Conservation (phyloP, 2,329 filamentous ascomycete genomes). For the Epichloe bromicola region DNA sequence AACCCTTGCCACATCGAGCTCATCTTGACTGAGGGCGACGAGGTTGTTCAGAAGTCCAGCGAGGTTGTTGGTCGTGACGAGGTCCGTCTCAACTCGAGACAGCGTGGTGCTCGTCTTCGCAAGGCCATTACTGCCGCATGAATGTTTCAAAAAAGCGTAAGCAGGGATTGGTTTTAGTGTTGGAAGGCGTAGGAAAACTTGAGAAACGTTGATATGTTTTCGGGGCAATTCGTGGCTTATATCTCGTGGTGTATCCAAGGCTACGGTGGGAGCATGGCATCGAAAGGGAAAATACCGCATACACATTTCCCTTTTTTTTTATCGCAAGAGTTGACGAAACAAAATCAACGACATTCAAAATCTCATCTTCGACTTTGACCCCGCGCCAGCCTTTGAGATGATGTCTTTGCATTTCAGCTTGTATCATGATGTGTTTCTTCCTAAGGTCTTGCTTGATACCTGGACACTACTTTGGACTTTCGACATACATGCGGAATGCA, state of each 20-base stretch:
- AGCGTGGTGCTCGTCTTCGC: slow-evolving; percentile 63
- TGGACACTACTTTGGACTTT: too few relatives aligned
- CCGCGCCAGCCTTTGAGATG: neutral
- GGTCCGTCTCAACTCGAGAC: slow-evolving; percentile 71
- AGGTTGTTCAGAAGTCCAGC: slow-evolving; percentile 87
- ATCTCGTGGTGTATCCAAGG: slow-evolving; percentile 26
- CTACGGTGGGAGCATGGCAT: slow-evolving; percentile 26
- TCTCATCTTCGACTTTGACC: neutral
- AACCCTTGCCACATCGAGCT: slow-evolving; percentile 99
- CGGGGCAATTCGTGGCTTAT: slow-evolving; percentile 21
- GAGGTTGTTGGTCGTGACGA: slow-evolving; percentile 60
- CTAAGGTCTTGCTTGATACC: too few relatives aligned
- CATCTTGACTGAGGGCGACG: slow-evolving; percentile 95
- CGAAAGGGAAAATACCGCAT: slow-evolving; percentile 23
- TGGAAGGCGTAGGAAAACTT: slow-evolving; percentile 6
- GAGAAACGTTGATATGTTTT: slow-evolving; percentile 9
- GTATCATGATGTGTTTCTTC: too few relatives aligned
- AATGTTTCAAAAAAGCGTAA: slow-evolving; percentile 12
- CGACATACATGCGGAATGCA: too few relatives aligned
- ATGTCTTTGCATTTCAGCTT: too few relatives aligned
- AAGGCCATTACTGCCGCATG: slow-evolving; percentile 54
- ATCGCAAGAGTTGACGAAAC: slow-evolving; percentile 25
- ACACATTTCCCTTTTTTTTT: slow-evolving; percentile 14
- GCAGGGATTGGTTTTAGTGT: slow-evolving; percentile 5
- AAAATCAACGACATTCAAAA: slow-evolving; percentile 12